Conservation (phyloP, 805 yeast species). For the Yamadazyma nakazawae region DNA sequence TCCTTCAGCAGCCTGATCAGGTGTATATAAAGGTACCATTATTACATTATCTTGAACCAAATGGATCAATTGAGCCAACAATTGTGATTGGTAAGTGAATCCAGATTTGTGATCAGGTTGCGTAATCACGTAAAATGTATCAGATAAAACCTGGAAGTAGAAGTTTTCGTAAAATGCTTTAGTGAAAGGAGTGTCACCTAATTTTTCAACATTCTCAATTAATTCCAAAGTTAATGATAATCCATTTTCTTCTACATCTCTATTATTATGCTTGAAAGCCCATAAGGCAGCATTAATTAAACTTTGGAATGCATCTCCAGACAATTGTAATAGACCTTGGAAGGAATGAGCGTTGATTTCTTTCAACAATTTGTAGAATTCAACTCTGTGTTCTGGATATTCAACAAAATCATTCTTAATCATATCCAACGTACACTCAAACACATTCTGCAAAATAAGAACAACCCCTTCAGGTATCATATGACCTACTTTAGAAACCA, state of each 20-base stretch:
- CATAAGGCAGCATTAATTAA: constrained; percentile 92
- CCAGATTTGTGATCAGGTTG: constrained; percentile 98
- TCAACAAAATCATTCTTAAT: constrained; percentile 93
- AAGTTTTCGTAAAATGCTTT: constrained; percentile 85
- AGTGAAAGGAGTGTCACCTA: constrained; percentile 70
- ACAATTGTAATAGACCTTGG: constrained; percentile 79
- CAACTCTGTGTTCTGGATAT: constrained; percentile 97
- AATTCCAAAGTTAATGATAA: constrained; percentile 79
- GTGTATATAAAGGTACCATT: constrained; percentile 70
- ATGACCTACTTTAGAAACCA: constrained; percentile 83
- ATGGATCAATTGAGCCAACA: constrained; percentile 79
- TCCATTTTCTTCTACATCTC: constrained; percentile 95
- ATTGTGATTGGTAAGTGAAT: constrained; percentile 79
- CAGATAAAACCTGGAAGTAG: constrained; percentile 85
- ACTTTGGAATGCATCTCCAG: constrained; percentile 87
- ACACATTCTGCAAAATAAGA: constrained; percentile 80
- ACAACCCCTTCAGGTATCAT: constrained; percentile 89
- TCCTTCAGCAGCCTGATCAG: constrained; percentile 81
- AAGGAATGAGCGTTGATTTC: constrained; percentile 85
- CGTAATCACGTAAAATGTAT: constrained; percentile 88
- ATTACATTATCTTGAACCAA: constrained; percentile 77
- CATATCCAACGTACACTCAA: constrained; percentile 93
- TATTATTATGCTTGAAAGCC: constrained; percentile 97
- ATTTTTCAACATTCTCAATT: constrained; percentile 75
- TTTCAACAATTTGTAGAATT: constrained; percentile 84